These are phyloP conservation scores for Kwoniella dendrophila DNA, from an alignment of 768 basidiomycete species.

Conservation along the genomic window DNA sequence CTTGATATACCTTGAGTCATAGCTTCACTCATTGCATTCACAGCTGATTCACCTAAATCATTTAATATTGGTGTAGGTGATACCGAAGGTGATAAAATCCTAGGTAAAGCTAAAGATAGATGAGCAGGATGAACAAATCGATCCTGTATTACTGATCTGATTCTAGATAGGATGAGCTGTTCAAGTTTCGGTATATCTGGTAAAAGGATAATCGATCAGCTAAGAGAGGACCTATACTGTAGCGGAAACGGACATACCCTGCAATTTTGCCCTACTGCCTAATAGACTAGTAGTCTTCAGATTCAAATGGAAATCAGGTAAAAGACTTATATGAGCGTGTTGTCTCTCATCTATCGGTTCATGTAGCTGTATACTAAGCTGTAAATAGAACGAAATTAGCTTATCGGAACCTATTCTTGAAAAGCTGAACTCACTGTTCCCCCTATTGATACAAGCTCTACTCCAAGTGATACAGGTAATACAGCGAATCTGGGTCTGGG, in stretches of 20 bases:
- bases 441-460: conserved; percentile 84
- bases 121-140: conserved; percentile 55
- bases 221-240: neutral
- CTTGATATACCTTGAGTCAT: conserved; percentile 26
- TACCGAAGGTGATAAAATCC: conserved; percentile 36
- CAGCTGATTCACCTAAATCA: conserved; percentile 42
- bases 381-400: neutral
- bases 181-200: conserved; percentile 91
- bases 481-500: conserved; percentile 59
- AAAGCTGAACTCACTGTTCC: conserved; percentile 60
- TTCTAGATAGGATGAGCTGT: conserved; percentile 85
- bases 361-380: conserved; percentile 52
- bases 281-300: conserved; percentile 86
- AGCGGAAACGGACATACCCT: conserved; percentile 54
- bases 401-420: neutral
- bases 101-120: conserved; percentile 46
- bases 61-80: conserved; percentile 38
- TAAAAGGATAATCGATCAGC: neutral
- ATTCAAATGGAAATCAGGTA: conserved; percentile 82
- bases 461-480: conserved; percentile 69
- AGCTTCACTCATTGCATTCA: conserved; percentile 41
- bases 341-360: conserved; percentile 57
- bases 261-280: conserved; percentile 95
- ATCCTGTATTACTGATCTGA: conserved; percentile 64
- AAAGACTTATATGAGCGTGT: conserved; percentile 74